Evolutionary conservation across 495 filamentous ascomycete genomes (phyloP), one percentile per base, ranked within the genome.

Genomic region (Neurospora sp.): DNA sequence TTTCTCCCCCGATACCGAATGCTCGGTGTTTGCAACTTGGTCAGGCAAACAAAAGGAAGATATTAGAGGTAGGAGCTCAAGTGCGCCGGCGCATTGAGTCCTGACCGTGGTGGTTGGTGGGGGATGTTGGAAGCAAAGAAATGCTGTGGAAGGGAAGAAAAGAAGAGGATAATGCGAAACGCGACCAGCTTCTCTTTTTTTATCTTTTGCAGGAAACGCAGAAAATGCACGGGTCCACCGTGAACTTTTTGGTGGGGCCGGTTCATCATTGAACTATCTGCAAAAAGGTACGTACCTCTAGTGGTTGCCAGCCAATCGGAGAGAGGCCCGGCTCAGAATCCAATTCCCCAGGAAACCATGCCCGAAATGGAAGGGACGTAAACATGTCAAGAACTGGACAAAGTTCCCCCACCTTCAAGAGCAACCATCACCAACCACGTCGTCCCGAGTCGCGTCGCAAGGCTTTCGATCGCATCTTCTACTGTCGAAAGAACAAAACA

Each of bases 301-400:
- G 1, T 27, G 27, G 1, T 2, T 27, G 5, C 10, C 40, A n/a
- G 20, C 72, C 72, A 73, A 73, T 71, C 74, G 27, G 23, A 9
- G 8, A 69, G 39, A 23, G 11, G 9, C 14, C 41, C 35, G 42
- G 54, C 14, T 31, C 27, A 16, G 27, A 18, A 62, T 35, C 54
- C 27, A 35, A 62, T 70, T 69, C 39, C 74, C 77, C 73, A 70
- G 78, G 76, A 77, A 76, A 75, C 76, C 75, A 76, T 41, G 48
- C 75, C 74, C 41, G 74, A 72, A 69, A 66, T 44, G 75, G 77
- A 66, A 71, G 66, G 71, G 37, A 39, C 62, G 72, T 76, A 79
- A 79, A 79, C 78, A 79, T 75, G 54, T 39, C 54, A 54, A 48
- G 14, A 35, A 31, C 42, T 9, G 20, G 71, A 23, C 35, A 9